Evolutionary conservation across 495 filamentous ascomycete genomes (phyloP).

Genomic region (Neurospora pannonica): DNA sequence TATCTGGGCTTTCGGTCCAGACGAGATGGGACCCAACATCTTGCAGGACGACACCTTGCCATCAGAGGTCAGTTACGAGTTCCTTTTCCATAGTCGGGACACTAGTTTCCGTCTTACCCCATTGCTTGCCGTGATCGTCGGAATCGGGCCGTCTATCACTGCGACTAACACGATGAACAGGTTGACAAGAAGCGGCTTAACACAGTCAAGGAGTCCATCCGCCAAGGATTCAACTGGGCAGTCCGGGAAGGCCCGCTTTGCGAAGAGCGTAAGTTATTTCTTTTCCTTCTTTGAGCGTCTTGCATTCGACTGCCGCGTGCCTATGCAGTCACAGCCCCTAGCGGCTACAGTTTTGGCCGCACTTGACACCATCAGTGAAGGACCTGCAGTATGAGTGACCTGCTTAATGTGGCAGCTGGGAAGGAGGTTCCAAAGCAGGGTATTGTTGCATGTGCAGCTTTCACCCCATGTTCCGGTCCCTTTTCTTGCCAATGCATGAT

Average conservation of each 20-base stretch:
- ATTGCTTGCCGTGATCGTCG: neutral
- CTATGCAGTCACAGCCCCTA: neutral
- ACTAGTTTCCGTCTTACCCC: neutral
- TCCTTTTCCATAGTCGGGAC: constrained; percentile 7
- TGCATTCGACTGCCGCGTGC: constrained; percentile 16
- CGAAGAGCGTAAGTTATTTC: constrained; percentile 77
- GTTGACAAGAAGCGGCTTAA: constrained; percentile 87
- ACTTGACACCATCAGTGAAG: neutral
- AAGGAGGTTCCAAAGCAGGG: neutral
- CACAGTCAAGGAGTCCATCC: constrained; percentile 79
- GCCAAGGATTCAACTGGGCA: constrained; percentile 94
- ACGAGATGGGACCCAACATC: constrained; percentile 92
- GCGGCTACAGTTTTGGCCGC: neutral
- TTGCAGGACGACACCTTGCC: constrained; percentile 93
- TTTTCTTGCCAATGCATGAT: neutral
- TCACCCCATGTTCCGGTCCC: neutral
- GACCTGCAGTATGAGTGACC: constrained; percentile 1
- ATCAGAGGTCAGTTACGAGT: constrained; percentile 48
- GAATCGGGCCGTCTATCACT: constrained; percentile 9
- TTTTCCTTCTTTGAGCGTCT: constrained; percentile 12
- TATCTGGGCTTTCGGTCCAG: constrained; percentile 98
- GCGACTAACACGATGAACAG: constrained; percentile 24
- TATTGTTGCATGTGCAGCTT: neutral
- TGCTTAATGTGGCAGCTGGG: constrained; percentile 6
- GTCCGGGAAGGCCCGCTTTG: constrained; percentile 91